Evolutionary conservation across 2,329 filamentous ascomycete species (phyloP).

Genomic region (Helminthosporium solani): DNA sequence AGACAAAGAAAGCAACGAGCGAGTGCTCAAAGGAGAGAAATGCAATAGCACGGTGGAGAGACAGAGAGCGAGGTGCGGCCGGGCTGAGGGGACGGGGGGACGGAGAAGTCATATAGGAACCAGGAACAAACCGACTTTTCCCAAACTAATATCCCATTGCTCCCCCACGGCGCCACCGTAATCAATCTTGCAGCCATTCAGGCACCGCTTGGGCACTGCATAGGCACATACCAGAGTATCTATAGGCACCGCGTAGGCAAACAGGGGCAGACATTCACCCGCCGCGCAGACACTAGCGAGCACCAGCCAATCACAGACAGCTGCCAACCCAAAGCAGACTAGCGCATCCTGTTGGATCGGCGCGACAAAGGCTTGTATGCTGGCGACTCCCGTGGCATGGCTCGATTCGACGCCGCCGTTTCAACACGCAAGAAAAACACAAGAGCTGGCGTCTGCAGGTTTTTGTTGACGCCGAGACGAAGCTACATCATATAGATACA

Average conservation of each 20-base stretch:
- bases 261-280: not conserved
- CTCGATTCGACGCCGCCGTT: constrained; percentile 27
- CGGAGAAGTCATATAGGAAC: constrained; percentile 29
- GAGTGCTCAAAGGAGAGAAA: constrained; percentile 44
- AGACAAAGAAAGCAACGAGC: constrained; percentile 45
- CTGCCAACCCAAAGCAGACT: constrained; percentile 8
- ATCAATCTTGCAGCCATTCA: constrained; percentile 15
- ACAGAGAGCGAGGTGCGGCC: constrained; percentile 23
- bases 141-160: constrained; percentile 20
- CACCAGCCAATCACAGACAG: constrained; percentile 5
- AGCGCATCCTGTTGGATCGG: constrained; percentile 15
- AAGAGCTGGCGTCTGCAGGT: too few species aligned
- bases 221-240: not conserved
- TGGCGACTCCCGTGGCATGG: constrained; percentile 17
- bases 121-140: constrained; percentile 20
- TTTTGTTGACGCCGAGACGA: too few species aligned
- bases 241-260: not conserved
- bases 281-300: not conserved
- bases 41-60: constrained; percentile 36
- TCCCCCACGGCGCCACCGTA: constrained; percentile 18
- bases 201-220: constrained; percentile 15
- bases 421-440: constrained; percentile 24
- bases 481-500: too few species aligned
- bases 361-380: constrained; percentile 27
- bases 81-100: constrained; percentile 23